These are phyloP conservation scores for Chlamydomonas incerta DNA, from an alignment of 139 green algal genomes.

Conservation along the genomic window DNA sequence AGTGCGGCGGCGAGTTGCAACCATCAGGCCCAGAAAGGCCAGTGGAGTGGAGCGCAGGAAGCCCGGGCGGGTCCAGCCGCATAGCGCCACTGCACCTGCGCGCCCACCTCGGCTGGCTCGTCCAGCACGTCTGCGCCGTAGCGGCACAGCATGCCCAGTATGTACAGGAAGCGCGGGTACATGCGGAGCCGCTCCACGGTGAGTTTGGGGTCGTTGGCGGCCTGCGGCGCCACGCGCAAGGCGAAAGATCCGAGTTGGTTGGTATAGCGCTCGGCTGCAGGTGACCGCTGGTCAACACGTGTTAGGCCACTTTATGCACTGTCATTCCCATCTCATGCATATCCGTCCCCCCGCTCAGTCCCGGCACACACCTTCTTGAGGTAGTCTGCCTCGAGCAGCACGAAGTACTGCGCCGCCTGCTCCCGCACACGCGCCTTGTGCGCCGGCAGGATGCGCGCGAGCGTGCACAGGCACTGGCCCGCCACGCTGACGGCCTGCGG, in stretches of 20 bases:
- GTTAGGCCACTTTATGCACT: too few species aligned
- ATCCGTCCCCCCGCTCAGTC: too few species aligned
- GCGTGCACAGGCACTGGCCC: slow-evolving; percentile 60
- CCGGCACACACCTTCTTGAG: background rate
- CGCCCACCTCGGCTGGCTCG: slow-evolving; percentile 1
- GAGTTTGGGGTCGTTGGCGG: too few species aligned
- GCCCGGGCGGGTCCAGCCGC: too few species aligned
- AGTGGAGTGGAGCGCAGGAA: too few species aligned
- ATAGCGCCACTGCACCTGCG: background rate
- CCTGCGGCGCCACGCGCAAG: too few species aligned
- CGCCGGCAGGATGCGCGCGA: slow-evolving; percentile 50
- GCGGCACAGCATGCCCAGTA: slow-evolving; percentile 81
- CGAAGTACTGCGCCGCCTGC: slow-evolving; percentile 7
- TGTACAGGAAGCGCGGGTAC: slow-evolving; percentile 69
- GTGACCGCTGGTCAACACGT: too few species aligned
- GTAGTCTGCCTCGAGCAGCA: slow-evolving; percentile 49
- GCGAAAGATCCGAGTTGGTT: too few species aligned
- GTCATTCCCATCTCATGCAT: too few species aligned
- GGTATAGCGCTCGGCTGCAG: too few species aligned
- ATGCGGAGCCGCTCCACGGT: background rate
- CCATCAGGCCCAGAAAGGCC: too few species aligned
- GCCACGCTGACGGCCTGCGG: slow-evolving; percentile 62
- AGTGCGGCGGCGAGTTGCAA: too few species aligned
- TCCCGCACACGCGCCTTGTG: background rate
- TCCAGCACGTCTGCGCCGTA: slow-evolving; percentile 71